Conservation (phyloP, 1,284 basidiomycete species). For the Ustilago vetiveriae region DNA sequence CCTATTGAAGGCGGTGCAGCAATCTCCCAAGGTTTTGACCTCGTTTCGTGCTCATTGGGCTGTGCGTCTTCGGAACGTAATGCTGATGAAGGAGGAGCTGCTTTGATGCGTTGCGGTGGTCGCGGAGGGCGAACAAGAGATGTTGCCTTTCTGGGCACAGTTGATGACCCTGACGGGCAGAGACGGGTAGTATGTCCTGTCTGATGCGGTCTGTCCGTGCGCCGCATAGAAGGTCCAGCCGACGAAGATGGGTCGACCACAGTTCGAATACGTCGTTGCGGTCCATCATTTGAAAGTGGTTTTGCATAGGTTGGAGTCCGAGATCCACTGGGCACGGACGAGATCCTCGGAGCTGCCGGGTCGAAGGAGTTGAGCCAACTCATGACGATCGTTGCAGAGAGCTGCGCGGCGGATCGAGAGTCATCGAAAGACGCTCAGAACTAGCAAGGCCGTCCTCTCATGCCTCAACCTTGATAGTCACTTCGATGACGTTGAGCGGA, state of each 20-base stretch:
- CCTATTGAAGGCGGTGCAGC: constrained; percentile 34
- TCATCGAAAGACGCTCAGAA: too few relatives aligned
- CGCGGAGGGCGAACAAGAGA: constrained; percentile 6
- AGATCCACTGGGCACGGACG: not conserved
- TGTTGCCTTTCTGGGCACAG: not conserved
- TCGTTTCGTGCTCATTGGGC: constrained; percentile 30
- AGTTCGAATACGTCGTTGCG: not conserved
- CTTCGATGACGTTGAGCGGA: too few relatives aligned
- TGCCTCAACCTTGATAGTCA: too few relatives aligned
- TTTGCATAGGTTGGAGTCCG: not conserved
- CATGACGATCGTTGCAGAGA: constrained; percentile 10
- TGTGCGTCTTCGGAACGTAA: constrained; percentile 39
- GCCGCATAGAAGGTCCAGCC: constrained; percentile 5
- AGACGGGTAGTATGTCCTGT: constrained; percentile 6
- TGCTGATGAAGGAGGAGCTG: constrained; percentile 30
- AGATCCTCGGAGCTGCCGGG: constrained; percentile 22
- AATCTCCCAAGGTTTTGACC: constrained; percentile 38
- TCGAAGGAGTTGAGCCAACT: constrained; percentile 44
- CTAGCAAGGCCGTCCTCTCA: too few relatives aligned
- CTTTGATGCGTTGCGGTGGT: constrained; percentile 9
- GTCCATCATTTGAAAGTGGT: not conserved
- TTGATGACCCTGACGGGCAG: not conserved
- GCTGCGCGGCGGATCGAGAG: too few relatives aligned
- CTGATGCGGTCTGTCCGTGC: constrained; percentile 5
- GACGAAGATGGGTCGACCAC: not conserved